Evolutionary conservation across 129 eudicot genomes (phyloP).

Genomic region (Deinandra increscens): DNA sequence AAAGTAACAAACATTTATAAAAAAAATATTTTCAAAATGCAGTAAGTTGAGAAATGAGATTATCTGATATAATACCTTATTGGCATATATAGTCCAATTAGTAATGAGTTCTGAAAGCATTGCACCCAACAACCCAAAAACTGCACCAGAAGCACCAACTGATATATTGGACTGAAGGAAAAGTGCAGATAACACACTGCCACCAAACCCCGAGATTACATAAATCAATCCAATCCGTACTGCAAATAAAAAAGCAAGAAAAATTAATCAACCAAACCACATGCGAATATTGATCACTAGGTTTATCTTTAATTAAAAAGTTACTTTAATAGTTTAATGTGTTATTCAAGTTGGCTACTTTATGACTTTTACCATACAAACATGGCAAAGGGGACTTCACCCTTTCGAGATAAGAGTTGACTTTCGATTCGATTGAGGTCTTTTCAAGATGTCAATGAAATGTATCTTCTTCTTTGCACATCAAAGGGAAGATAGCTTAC

Average conservation of each 20-base stretch:
- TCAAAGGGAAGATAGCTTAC: background rate
- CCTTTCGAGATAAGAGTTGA: background rate
- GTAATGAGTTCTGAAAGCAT: slow-evolving; percentile 92
- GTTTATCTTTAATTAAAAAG: background rate
- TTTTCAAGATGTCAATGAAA: background rate
- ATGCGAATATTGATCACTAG: background rate
- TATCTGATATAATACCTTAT: slow-evolving; percentile 55
- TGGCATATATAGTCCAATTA: slow-evolving; percentile 84
- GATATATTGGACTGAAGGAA: slow-evolving; percentile 77
- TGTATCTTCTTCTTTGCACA: background rate
- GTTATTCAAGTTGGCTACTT: background rate
- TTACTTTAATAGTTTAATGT: background rate
- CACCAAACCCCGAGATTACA: slow-evolving; percentile 82
- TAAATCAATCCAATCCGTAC: slow-evolving; percentile 81
- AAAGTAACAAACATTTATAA: slow-evolving; percentile 6
- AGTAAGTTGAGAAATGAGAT: background rate
- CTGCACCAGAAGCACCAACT: slow-evolving; percentile 96
- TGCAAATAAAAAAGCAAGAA: slow-evolving; percentile 32
- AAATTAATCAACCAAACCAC: background rate
- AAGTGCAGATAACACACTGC: slow-evolving; percentile 82
- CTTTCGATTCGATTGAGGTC: background rate
- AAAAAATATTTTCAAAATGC: background rate
- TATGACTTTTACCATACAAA: background rate
- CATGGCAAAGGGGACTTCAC: background rate
- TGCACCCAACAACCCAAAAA: slow-evolving; percentile 84